Percentiles rank a stretch among this genome's conserved stretches.
These are phyloP conservation scores for Pythium periplocum DNA, from an alignment of 352 stramenopile genomes.

Conservation along the genomic window DNA sequence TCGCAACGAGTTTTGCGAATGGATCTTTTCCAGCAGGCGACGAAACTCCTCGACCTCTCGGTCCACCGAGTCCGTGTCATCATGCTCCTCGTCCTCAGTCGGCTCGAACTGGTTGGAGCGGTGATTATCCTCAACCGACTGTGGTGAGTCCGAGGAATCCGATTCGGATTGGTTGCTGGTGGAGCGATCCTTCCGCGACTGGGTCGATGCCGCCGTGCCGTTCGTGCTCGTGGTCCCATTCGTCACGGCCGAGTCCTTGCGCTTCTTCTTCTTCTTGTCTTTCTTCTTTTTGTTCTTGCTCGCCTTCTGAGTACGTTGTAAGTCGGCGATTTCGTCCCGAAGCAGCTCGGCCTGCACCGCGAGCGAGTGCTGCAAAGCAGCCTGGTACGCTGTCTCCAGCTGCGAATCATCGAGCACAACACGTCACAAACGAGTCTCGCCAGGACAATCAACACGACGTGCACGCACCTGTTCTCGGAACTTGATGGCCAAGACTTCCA, in stretches of 20 bases:
- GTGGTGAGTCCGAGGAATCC: not conserved
- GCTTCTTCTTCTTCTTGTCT: conserved; percentile 72
- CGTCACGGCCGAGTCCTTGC: conserved; percentile 25
- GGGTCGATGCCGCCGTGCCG: too few species aligned
- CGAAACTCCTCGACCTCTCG: conserved; percentile 77
- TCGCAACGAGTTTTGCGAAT: conserved; percentile 40
- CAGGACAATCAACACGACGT: too few species aligned
- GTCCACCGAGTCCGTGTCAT: conserved; percentile 46
- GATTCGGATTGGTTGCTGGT: not conserved
- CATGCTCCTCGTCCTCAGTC: conserved; percentile 14
- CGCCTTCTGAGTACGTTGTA: conserved; percentile 53
- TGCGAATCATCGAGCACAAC: conserved; percentile 12
- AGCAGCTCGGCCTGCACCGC: conserved; percentile 68
- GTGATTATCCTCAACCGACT: not conserved
- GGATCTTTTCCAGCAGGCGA: conserved; percentile 65
- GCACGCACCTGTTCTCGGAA: conserved; percentile 63
- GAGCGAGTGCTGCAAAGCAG: conserved; percentile 69
- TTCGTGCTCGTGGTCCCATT: too few species aligned
- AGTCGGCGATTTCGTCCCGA: conserved; percentile 63
- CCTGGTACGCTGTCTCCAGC: conserved; percentile 73
- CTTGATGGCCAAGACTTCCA: conserved; percentile 76
- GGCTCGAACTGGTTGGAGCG: not conserved
- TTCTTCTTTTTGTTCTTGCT: conserved; percentile 74
- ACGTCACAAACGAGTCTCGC: too few species aligned
- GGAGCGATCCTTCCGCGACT: conserved; percentile 8